These are phyloP conservation scores for Puccinia hordei DNA, from an alignment of 1,284 basidiomycete species.

Conservation along the genomic window DNA sequence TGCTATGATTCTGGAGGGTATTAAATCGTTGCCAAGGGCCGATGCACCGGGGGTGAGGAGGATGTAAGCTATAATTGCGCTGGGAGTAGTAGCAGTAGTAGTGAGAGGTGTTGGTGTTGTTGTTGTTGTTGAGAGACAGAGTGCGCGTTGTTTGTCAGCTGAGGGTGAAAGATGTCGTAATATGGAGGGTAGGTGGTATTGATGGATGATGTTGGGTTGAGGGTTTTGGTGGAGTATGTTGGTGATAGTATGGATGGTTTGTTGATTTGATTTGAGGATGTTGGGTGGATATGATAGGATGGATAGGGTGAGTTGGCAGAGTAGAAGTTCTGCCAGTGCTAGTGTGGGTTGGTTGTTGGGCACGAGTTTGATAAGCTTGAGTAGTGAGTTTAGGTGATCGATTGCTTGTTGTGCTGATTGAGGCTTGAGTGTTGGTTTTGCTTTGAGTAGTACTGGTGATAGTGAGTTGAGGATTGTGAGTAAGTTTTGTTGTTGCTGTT, in stretches of 20 bases:
- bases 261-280: neutral
- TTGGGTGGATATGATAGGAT: conserved; percentile 12
- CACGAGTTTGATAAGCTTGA: too few relatives aligned
- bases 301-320: neutral
- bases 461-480: too few relatives aligned
- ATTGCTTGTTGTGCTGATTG: too few relatives aligned
- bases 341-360: too few relatives aligned
- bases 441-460: too few relatives aligned
- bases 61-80: conserved; percentile 1
- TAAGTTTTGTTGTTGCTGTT: too few relatives aligned
- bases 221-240: neutral
- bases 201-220: neutral
- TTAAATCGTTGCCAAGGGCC: neutral
- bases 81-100: neutral
- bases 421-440: too few relatives aligned
- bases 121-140: neutral
- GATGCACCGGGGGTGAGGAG: conserved; percentile 40
- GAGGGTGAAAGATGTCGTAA: conserved; percentile 43
- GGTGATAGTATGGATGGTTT: conserved; percentile 4
- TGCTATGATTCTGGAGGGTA: conserved; percentile 17
- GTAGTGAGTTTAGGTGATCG: too few relatives aligned
- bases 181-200: conserved; percentile 23
- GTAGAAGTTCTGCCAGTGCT: too few relatives aligned
- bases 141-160: neutral
- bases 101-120: conserved; percentile 4